These are phyloP conservation scores for Saturnispora halmiae DNA, from an alignment of 805 yeast species.

Conservation along the genomic window DNA sequence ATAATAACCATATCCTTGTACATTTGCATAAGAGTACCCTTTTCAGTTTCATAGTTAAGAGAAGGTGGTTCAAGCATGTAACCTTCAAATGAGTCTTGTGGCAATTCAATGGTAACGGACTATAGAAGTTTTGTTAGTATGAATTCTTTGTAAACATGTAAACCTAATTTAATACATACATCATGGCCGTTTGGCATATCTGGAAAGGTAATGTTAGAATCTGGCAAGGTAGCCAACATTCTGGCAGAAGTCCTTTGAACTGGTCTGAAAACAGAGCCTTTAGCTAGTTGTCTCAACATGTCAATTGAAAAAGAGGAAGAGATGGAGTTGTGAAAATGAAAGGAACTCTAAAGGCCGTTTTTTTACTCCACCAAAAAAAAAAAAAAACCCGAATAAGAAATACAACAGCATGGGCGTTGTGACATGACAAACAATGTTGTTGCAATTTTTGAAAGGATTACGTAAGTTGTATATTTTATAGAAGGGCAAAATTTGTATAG, in stretches of 20 bases:
- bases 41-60: conserved; percentile 67
- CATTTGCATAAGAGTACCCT: conserved; percentile 76
- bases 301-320: background rate
- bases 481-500: no score
- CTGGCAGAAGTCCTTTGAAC: conserved; percentile 9
- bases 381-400: no score
- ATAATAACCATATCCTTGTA: conserved; percentile 91
- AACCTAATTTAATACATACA: conserved; percentile 2
- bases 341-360: background rate
- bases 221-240: conserved; percentile 26
- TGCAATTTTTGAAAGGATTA: no score
- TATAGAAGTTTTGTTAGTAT: conserved; percentile 11
- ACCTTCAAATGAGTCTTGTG: conserved; percentile 76
- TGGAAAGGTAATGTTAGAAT: conserved; percentile 10
- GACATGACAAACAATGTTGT: no score
- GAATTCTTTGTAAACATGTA: conserved; percentile 16
- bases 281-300: conserved; percentile 14
- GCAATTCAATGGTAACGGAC: conserved; percentile 45
- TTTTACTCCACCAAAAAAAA: no score
- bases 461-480: no score
- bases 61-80: conserved; percentile 71
- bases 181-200: conserved; percentile 8
- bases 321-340: background rate
- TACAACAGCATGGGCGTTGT: no score
- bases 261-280: conserved; percentile 8